Evolutionary conservation across 495 filamentous ascomycete species (phyloP), one percentile per base, ranked within the genome.

Genomic region (Pyronema domesticum): DNA sequence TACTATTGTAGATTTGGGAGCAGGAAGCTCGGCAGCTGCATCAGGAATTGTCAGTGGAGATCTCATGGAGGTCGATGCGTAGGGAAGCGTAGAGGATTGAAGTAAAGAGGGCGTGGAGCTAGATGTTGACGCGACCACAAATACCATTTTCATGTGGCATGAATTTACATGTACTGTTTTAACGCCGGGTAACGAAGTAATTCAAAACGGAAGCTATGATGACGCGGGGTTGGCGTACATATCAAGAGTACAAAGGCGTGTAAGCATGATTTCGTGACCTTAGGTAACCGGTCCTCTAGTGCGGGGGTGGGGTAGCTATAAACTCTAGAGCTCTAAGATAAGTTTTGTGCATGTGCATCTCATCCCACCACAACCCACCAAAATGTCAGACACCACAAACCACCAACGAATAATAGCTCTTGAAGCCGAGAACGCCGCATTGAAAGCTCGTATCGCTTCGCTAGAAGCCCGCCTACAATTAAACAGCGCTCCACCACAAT

Each of bases 61-160:
- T 74, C 83, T 79, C 70, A 99, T 99, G 93, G 93, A 99, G 64
- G 79, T 99, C 37, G 91, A 96, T 71, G 66, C 73, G 59, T 87
- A 77, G 72, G 64, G 48, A 33, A 33, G 5, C 8, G 6, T 43
- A 17, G 13, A 43, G 13, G 13, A n/a, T 43, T 17, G 39, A 43
- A 43, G 13, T n/a, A 43, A 43, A 17, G 39, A 43, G 39, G 13
- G 39, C 13, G 39, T 43, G 39, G 39, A 17, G 13, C 13, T 17
- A 43, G 13, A 43, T n/a, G 39, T n/a, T 43, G 3, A 43, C 17
- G 39, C 17, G 17, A n/a, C 1, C 23, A 5, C 23, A 30, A 30
- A 30, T 30, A 30, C 23, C 23, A 13, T 43, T 43, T n/a, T 43
- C 39, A 43, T 43, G 39, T n/a, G 39, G 13, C 39, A 43, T 43